Base-by-base conservation (phyloP, 2,329 filamentous ascomycete genomes). In the Fusarium gaditjirri region DNA sequence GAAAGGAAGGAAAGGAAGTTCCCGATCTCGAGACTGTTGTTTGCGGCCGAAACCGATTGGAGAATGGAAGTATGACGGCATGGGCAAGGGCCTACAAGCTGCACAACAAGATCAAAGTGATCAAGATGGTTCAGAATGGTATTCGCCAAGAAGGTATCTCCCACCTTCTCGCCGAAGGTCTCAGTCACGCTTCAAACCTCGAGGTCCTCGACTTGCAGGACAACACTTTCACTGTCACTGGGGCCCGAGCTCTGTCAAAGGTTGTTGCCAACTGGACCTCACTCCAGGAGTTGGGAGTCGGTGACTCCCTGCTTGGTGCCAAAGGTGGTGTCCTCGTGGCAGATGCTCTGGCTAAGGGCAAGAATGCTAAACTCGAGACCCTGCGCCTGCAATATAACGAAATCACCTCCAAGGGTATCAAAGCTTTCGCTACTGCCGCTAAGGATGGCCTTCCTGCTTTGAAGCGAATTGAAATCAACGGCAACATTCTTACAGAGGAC, bases 101-200 rank as follows among this genome's bases (percentile, higher is more conserved):
- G 64, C 94, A 98, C 80, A 90, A 88, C 73, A 92, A 92, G 63
- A 89, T 99, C 71, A 93, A 92, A 83, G 91, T 91, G 65, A 90
- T 99, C 75, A 97, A 95, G 87, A 98, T 99, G 96, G 94, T 97
- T 31, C 96, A 98, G 83, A 98, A 99, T 81, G 96, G 96, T 57
- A 99, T 99, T 76, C 90, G 96, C 46, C 94, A 95, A 80, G 94
- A 98, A 82, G 96, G 96, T 68, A 96, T 98, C 78, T 91, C 91
- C 52, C 88, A 92, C 73, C 86, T 99, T 62, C 85, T 99, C 72
- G 91, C 89, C 68, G 87, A 95, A 58, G 96, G 96, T 70, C 86
- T 99, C 58, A 89, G 87, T 72, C 87, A 93, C 77, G 90, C 94
- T 55, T 86, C 85, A 36, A 84, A 86, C 47, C 87, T 99, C 61